Evolutionary conservation across 2,329 filamentous ascomycete genomes (phyloP).

Genomic region (Chalaropsis ovoidea): DNA sequence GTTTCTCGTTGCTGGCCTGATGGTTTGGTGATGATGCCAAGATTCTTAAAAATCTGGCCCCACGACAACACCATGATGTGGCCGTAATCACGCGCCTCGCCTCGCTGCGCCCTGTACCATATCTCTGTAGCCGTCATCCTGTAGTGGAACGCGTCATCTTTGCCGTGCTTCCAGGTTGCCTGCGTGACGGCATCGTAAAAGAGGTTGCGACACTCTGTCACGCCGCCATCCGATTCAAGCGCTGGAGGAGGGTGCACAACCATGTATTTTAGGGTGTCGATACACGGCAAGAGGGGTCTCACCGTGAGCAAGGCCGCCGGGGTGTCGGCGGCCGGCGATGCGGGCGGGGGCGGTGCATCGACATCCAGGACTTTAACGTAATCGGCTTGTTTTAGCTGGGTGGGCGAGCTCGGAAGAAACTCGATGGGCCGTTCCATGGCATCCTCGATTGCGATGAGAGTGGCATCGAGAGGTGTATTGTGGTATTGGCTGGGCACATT

Average conservation of each 20-base stretch:
- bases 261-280: not conserved
- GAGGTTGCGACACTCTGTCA: conserved; percentile 7
- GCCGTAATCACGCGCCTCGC: conserved; percentile 1
- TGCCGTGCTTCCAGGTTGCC: not conserved
- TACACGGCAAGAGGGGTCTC: conserved; percentile 27
- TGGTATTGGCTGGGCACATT: conserved; percentile 24
- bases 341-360: conserved; percentile 33
- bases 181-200: conserved; percentile 15
- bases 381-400: conserved; percentile 30
- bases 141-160: not conserved
- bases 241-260: conserved; percentile 33
- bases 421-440: conserved; percentile 32
- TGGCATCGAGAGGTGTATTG: conserved; percentile 36
- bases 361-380: conserved; percentile 29
- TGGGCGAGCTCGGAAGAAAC: conserved; percentile 33
- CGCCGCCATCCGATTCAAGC: not conserved
- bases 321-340: not conserved
- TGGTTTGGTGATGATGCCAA: not conserved
- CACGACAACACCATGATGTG: not conserved
- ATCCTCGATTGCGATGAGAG: conserved; percentile 34
- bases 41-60: not conserved
- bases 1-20: not conserved
- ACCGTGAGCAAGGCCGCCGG: not conserved
- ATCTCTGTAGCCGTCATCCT: not conserved
- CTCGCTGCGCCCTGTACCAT: not conserved